Base-by-base conservation (phyloP, 805 yeast genomes). In the Cyberlindnera suaveolens region DNA sequence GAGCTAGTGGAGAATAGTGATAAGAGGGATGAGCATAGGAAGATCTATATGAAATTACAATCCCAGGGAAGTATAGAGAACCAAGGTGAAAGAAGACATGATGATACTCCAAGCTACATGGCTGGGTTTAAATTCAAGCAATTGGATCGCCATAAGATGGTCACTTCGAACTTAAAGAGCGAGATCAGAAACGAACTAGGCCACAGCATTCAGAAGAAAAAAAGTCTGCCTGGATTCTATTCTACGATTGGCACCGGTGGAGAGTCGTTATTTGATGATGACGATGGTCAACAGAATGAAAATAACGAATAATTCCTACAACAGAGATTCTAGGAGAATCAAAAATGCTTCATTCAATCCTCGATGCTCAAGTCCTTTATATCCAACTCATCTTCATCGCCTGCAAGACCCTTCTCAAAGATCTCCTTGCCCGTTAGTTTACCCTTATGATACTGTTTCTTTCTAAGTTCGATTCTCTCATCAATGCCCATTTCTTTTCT, bases 371-470 rank as follows among this genome's bases (percentile, higher is more conserved):
- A n/a, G 9, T 36, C 50, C 19, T 48, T 51, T 16, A 53, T 44
- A 15, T 47, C 60, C 3, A 60, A 76, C 6, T 70, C 78, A 36
- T 78, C 90, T 19, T 68, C 80, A 31, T 77, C 82, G 41, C 81
- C 82, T 34, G 85, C 95, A 53, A 93, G 74, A 36, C 98, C 98
- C 56, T 74, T 74, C 59, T 89, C 98, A 58, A 91, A 91, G 47
- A 93, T 85, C 64, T 88, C 91, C 54, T 78, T 75, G 19, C 99
- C 99, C 0, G 95, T 82, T 57, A 89, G 64, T 63, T 81, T 85
- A 7, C 93, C 95, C 36, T 72, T 73, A 58, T 85, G 91, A 57
- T 80, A 75, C n/a, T 60, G 61, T 32, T 66, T 62, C 47, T 74
- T 73, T 50, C 86, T 71, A 41, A 70, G 66, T 31, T 63, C 64